Conservation (phyloP, 352 stramenopile species). For the Phytophthora melonis region DNA sequence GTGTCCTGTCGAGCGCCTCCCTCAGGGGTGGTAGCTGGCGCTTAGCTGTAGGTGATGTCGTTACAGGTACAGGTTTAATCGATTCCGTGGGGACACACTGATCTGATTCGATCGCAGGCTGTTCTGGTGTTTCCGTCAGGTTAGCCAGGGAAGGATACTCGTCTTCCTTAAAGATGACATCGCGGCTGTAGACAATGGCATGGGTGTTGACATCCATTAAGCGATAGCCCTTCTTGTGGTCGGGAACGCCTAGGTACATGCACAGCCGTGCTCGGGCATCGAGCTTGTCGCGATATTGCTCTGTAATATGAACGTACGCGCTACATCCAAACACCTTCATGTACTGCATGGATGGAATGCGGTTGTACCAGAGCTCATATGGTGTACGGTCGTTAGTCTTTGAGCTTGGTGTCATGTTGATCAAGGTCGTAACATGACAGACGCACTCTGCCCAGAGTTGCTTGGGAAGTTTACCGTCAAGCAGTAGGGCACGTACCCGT, state of each 20-base stretch:
- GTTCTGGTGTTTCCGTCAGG: neutral
- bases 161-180: conserved; percentile 10
- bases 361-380: neutral
- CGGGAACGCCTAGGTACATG: conserved; percentile 6
- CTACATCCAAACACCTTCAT: conserved; percentile 17
- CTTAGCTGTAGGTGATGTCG: neutral
- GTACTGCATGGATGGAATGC: conserved; percentile 11
- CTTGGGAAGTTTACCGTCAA: conserved; percentile 13
- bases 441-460: conserved; percentile 11
- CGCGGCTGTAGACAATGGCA: conserved; percentile 8
- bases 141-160: neutral
- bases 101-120: neutral
- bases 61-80: neutral
- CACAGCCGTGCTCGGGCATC: conserved; percentile 10
- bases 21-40: neutral
- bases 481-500: neutral
- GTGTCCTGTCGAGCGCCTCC: neutral
- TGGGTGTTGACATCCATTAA: conserved; percentile 11
- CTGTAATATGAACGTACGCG: conserved; percentile 5
- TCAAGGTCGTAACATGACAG: conserved; percentile 12
- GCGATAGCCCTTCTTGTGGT: conserved; percentile 10
- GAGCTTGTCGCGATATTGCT: conserved; percentile 19
- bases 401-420: conserved; percentile 12
- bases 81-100: neutral
- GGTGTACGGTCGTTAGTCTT: conserved; percentile 3